A percentile compares a stretch with the other conserved stretches of the same genome.
Evolutionary conservation across 2,329 filamentous ascomycete species (phyloP).

Genomic region (Aspergillus unguis): DNA sequence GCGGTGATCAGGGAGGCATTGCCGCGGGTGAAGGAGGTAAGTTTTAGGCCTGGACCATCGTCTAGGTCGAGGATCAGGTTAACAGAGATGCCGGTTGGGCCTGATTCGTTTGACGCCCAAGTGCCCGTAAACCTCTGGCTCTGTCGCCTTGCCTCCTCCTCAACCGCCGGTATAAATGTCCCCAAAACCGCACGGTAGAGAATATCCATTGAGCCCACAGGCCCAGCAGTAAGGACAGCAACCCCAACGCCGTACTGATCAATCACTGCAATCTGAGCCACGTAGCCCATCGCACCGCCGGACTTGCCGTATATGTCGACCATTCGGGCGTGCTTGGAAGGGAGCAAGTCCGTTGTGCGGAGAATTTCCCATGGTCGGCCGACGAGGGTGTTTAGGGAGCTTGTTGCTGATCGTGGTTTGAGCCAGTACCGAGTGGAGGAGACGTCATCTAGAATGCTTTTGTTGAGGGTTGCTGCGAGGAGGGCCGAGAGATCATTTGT

Average conservation of each 20-base stretch:
- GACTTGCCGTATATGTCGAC: slow-evolving; percentile 37
- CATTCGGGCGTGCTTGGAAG: slow-evolving; percentile 27
- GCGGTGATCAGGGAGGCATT: slow-evolving; percentile 16
- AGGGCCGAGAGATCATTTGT: slow-evolving; percentile 33
- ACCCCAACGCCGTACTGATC: slow-evolving; percentile 37
- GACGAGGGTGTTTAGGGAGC: slow-evolving; percentile 29
- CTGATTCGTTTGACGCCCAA: background rate
- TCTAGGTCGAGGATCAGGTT: slow-evolving; percentile 13
- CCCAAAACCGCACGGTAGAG: slow-evolving; percentile 29
- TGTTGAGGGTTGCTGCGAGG: slow-evolving; percentile 27
- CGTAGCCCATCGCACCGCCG: slow-evolving; percentile 35
- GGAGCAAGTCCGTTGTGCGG: slow-evolving; percentile 23
- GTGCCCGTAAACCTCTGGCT: slow-evolving; percentile 17
- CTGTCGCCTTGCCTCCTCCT: slow-evolving; percentile 27
- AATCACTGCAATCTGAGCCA: slow-evolving; percentile 34
- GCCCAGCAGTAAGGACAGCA: slow-evolving; percentile 32
- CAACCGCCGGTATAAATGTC: slow-evolving; percentile 27
- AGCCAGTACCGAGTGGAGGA: slow-evolving; percentile 32
- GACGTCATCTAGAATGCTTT: slow-evolving; percentile 23
- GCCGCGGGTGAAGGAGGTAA: slow-evolving; percentile 17
- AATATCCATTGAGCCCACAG: slow-evolving; percentile 23
- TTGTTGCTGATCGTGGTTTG: slow-evolving; percentile 33
- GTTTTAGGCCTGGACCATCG: slow-evolving; percentile 15
- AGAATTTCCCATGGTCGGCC: slow-evolving; percentile 42
- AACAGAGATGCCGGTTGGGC: background rate